phyloP scores from a whole-genome alignment of 345 rosid genomes.

The Psidium friedrichsthalianum region DNA sequence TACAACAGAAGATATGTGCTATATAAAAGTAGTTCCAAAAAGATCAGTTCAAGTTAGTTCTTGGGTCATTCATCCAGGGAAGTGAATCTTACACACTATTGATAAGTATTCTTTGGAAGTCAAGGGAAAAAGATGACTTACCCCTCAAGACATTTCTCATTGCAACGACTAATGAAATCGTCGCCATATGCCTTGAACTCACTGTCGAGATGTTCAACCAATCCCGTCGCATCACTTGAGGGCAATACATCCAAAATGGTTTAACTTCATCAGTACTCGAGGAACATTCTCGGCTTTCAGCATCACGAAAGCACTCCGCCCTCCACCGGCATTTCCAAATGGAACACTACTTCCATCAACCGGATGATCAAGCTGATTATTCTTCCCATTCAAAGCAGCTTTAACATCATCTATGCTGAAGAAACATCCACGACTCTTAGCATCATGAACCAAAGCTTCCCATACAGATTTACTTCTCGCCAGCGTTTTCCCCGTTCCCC shows the following conservation, averaged over 20 bases:
- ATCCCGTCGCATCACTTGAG: no score
- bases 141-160: no score
- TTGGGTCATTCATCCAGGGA: no score
- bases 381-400: not conserved
- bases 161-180: no score
- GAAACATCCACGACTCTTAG: not conserved
- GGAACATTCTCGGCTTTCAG: not conserved
- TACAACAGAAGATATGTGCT: no score
- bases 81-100: no score
- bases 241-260: not conserved
- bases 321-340: not conserved
- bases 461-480: constrained; percentile 3
- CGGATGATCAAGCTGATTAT: not conserved
- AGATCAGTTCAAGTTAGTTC: no score
- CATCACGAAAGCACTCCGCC: not conserved
- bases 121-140: no score
- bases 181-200: no score
- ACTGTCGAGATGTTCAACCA: no score
- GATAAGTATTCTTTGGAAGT: no score
- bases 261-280: not conserved
- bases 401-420: not conserved
- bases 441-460: constrained; percentile 1
- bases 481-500: constrained; percentile 7
- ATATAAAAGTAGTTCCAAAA: no score
- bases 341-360: not conserved